Percentiles rank a stretch among this genome's conserved stretches.
phyloP scores from a whole-genome alignment of 148 eudicot genomes.

The Dysphania ambrosioides region DNA sequence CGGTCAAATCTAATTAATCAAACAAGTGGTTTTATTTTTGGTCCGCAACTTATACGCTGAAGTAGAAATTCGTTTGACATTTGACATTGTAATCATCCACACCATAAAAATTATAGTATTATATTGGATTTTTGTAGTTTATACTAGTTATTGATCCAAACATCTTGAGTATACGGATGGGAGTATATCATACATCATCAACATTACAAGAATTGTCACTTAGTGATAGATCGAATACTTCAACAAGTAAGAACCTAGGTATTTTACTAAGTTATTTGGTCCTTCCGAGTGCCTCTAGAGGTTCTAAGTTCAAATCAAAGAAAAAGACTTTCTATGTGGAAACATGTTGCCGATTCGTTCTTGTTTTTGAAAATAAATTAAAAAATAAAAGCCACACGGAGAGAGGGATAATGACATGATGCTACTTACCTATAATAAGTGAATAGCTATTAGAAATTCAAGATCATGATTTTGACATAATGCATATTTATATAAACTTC shows the following conservation, averaged over 20 bases:
- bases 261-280: neutral
- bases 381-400: no score
- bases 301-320: neutral
- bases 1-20: neutral
- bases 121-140: neutral
- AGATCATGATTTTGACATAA: no score
- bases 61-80: neutral
- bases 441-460: no score
- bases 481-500: no score
- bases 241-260: no score
- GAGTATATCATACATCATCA: neutral
- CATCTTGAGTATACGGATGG: neutral
- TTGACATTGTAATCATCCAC: neutral
- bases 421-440: no score
- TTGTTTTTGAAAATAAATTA: no score
- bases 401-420: no score
- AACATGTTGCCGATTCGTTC: no score
- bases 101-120: neutral
- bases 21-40: no score
- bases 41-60: no score
- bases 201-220: neutral
- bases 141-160: neutral
- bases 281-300: constrained; percentile 11
- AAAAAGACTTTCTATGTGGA: no score
- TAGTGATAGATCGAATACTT: neutral